Conservation (phyloP, 371 early-diverging fungal genomes). For the Nematocida ausubeli region DNA sequence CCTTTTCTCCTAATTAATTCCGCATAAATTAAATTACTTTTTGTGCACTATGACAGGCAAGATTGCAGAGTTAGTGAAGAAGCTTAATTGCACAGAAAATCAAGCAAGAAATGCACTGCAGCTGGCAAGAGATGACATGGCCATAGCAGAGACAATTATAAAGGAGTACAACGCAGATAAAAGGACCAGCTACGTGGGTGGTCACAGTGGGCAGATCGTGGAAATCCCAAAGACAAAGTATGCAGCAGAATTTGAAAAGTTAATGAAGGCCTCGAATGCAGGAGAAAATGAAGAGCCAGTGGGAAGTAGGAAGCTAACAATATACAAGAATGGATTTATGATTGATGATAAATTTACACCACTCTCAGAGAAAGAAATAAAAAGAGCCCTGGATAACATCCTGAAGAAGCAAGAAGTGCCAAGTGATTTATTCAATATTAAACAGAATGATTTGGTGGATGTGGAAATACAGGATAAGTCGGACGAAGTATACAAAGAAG, state of each 20-base stretch:
- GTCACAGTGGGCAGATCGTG: slow-evolving; percentile 39
- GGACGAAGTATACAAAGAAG: slow-evolving; percentile 43
- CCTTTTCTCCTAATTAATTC: no score
- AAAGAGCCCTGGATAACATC: slow-evolving; percentile 25
- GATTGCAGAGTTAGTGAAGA: slow-evolving; percentile 11
- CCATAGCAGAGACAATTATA: slow-evolving; percentile 27
- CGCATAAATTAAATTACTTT: background rate
- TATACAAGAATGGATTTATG: slow-evolving; percentile 51
- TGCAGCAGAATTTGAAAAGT: slow-evolving; percentile 37
- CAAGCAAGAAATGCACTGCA: slow-evolving; percentile 49
- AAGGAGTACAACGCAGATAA: slow-evolving; percentile 33
- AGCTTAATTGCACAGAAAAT: slow-evolving; percentile 44
- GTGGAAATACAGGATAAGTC: slow-evolving; percentile 36
- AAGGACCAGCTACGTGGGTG: slow-evolving; percentile 43
- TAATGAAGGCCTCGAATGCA: background rate
- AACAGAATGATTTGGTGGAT: slow-evolving; percentile 44
- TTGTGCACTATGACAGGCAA: background rate
- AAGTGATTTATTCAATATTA: slow-evolving; percentile 45
- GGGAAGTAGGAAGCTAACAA: slow-evolving; percentile 5
- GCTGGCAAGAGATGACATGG: slow-evolving; percentile 21
- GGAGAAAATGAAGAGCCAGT: background rate
- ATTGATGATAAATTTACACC: slow-evolving; percentile 46
- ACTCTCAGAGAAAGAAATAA: slow-evolving; percentile 17
- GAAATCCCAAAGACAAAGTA: slow-evolving; percentile 51
- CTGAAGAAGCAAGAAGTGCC: slow-evolving; percentile 49